These are phyloP conservation scores for Annona cherimola DNA, from an alignment of 164 flowering plant genomes.

Conservation along the genomic window DNA sequence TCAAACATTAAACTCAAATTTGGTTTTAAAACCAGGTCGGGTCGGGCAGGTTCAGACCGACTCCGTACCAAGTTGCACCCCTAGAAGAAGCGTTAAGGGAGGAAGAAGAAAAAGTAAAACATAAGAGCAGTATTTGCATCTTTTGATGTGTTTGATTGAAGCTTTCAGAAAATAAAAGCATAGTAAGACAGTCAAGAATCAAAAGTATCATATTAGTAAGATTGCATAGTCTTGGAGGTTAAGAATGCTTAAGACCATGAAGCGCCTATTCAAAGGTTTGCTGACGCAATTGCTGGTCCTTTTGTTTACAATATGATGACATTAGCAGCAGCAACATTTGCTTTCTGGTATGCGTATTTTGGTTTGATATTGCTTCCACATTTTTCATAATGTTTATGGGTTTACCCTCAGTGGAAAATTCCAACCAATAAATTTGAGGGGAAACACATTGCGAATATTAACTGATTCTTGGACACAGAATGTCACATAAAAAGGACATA, in stretches of 20 bases:
- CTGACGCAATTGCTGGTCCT: slow-evolving; percentile 94
- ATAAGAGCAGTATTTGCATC: not conserved
- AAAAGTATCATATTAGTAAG: not conserved
- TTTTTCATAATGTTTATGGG: too few relatives aligned
- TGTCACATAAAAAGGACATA: too few relatives aligned
- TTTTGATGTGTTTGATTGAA: not conserved
- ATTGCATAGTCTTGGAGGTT: slow-evolving; percentile 37
- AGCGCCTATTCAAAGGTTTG: slow-evolving; percentile 96
- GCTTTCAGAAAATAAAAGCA: not conserved
- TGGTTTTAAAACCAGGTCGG: too few relatives aligned
- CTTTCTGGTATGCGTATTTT: slow-evolving; percentile 61
- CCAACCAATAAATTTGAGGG: too few relatives aligned
- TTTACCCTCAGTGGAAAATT: too few relatives aligned
- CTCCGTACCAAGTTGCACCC: not conserved
- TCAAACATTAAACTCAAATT: too few relatives aligned
- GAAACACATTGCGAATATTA: too few relatives aligned
- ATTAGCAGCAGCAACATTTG: slow-evolving; percentile 84
- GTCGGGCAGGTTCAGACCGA: too few relatives aligned
- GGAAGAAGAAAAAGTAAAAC: not conserved
- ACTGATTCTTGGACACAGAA: too few relatives aligned
- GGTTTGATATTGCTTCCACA: not conserved
- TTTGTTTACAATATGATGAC: slow-evolving; percentile 89
- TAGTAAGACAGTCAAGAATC: not conserved
- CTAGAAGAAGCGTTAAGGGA: not conserved
- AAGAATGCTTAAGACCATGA: slow-evolving; percentile 94